Evolutionary conservation across 805 yeast species (phyloP), one percentile per base, ranked within the genome.

Genomic region (Suhomyces prunicola): DNA sequence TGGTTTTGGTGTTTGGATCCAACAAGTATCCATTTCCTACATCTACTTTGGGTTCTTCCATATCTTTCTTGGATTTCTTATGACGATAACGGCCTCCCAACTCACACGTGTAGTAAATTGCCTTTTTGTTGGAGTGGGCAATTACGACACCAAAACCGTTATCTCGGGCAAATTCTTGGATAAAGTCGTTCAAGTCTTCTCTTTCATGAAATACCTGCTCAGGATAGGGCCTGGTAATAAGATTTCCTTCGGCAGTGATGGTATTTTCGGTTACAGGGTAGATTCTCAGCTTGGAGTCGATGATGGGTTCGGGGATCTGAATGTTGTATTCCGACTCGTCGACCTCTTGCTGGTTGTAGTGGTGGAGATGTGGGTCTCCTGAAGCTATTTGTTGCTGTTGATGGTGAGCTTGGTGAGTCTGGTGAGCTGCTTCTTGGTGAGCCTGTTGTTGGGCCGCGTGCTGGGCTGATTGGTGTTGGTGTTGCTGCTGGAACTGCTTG

Each of bases 71-170:
- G 40, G 61, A 64, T 54, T 78, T 76, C 61, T 80, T 80, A 59
- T 79, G 82, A 53, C 85, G 69, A 60, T 81, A 81, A 24, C 78
- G 69, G 23, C 85, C 85, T 45, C 85, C 85, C 45, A 81, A 67
- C 62, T 81, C 84, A 63, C 85, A 81, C 8, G 84, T 81, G 63
- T 79, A 81, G 64, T 81, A 81, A 54, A 81, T 81, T 35, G 85
- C 85, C 63, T 81, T 81, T 55, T 73, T 76, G 63, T 81, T 81
- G 35, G 83, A 79, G 65, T 81, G 84, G 26, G 84, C 83, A 63
- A 81, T 81, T 19, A 82, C 85, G 46, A 81, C 81, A 5, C 84
- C 84, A 67, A 81, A 81, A 48, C 82, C 84, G 60, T 81, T 79
- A 59, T 78, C 82, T 46, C 81, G 70, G 19, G 84, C 84, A 68